Evolutionary conservation across 495 filamentous ascomycete species (phyloP).

Genomic region (Clavariopsis aquatica): DNA sequence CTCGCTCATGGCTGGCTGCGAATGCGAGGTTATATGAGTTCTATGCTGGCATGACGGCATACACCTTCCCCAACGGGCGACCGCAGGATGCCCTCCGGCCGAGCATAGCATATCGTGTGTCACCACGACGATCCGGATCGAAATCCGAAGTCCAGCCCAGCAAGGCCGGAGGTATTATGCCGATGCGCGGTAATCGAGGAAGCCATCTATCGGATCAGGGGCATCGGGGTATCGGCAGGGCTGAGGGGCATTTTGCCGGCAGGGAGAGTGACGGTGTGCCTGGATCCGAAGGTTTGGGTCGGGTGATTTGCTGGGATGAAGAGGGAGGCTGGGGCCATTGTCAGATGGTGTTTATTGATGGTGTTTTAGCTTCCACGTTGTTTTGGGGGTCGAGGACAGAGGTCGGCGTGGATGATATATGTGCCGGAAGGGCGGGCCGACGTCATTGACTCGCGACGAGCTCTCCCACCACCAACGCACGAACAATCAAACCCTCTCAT

Average conservation of each 20-base stretch:
- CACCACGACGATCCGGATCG: constrained; percentile 12
- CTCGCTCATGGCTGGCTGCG: neutral
- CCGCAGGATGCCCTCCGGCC: neutral
- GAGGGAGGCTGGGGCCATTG: neutral
- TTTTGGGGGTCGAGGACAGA: neutral
- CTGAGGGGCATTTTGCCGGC: constrained; percentile 11
- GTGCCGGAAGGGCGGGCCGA: neutral
- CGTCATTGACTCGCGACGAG: neutral
- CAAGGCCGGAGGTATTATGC: neutral
- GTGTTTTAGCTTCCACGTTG: neutral
- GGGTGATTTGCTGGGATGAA: neutral
- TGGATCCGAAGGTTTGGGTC: constrained; percentile 11
- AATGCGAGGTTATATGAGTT: neutral
- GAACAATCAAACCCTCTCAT: neutral
- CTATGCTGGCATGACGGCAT: neutral
- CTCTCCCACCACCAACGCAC: neutral
- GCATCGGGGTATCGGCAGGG: constrained; percentile 2
- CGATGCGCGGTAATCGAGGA: neutral
- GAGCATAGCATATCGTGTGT: neutral
- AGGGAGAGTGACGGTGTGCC: neutral
- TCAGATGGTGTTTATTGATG: neutral
- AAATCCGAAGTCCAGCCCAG: neutral
- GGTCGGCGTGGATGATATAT: neutral
- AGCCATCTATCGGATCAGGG: neutral
- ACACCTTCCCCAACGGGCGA: neutral